Conservation (phyloP, 768 basidiomycete genomes). For the Phanerochaete sordida region DNA sequence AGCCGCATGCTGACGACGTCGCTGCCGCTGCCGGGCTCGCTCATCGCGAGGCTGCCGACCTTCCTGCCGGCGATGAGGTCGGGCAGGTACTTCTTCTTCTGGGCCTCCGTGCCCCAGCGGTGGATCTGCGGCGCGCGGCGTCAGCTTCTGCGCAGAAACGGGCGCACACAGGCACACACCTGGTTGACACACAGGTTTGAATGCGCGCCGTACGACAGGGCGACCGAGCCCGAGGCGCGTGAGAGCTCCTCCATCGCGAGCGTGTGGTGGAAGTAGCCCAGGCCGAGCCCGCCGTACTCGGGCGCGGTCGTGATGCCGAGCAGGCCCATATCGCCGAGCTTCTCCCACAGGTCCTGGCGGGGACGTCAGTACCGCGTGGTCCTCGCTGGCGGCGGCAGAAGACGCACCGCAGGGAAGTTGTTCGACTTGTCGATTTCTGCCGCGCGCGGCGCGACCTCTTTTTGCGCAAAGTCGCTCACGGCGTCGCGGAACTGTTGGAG, state of each 20-base stretch:
- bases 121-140: conserved; percentile 42
- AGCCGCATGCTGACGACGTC: conserved; percentile 95
- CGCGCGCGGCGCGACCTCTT: conserved; percentile 82
- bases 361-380: too few species aligned
- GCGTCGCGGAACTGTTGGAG: conserved; percentile 70
- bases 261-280: conserved; percentile 85
- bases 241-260: conserved; percentile 96
- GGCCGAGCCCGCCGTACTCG: conserved; percentile 75
- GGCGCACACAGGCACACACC: conserved; percentile 13
- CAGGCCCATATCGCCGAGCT: conserved; percentile 89
- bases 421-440: conserved; percentile 85
- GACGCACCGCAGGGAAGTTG: conserved; percentile 69
- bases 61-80: conserved; percentile 77
- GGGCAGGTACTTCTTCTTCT: conserved; percentile 83
- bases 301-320: conserved; percentile 82
- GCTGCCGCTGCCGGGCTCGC: conserved; percentile 86
- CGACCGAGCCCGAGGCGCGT: conserved; percentile 86
- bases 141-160: background rate
- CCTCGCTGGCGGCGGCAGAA: too few species aligned
- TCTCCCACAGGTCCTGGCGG: conserved; percentile 77
- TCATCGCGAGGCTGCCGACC: conserved; percentile 93
- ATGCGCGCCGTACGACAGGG: conserved; percentile 88
- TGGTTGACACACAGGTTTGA: conserved; percentile 78
- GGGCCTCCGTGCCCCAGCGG: conserved; percentile 76
- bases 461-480: conserved; percentile 74